Evolutionary conservation across 169 alveolate genomes (phyloP).

Genomic region (Plasmodium yoelii): DNA sequence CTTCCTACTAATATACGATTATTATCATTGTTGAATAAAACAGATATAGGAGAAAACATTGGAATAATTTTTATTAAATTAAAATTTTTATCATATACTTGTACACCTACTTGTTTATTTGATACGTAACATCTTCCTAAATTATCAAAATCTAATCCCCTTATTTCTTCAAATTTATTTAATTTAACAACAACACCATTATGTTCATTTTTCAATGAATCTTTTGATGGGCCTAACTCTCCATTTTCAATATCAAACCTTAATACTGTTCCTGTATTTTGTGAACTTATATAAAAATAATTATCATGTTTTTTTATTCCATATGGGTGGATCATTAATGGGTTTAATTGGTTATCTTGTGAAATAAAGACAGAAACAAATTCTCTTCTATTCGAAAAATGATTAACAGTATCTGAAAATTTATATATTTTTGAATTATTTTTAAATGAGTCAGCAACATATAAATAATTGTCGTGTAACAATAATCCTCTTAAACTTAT

Average conservation of each 20-base stretch:
- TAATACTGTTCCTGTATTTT: constrained; percentile 69
- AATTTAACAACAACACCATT: constrained; percentile 63
- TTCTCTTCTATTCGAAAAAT: constrained; percentile 66
- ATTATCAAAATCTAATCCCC: constrained; percentile 71
- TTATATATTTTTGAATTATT: constrained; percentile 60
- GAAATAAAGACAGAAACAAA: constrained; percentile 39
- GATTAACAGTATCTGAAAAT: constrained; percentile 34
- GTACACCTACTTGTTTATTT: constrained; percentile 74
- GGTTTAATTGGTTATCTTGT: constrained; percentile 39
- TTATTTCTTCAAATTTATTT: constrained; percentile 68
- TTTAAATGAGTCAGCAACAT: constrained; percentile 67
- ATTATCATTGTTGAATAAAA: constrained; percentile 40
- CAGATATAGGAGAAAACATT: constrained; percentile 72
- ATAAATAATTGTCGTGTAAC: constrained; percentile 22
- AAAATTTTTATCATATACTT: constrained; percentile 66
- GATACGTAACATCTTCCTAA: constrained; percentile 63
- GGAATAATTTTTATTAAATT: constrained; percentile 59
- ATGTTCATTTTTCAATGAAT: constrained; percentile 8
- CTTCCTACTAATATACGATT: constrained; percentile 73
- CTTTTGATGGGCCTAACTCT: constrained; percentile 13
- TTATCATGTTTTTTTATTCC: constrained; percentile 59
- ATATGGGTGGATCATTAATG: constrained; percentile 76
- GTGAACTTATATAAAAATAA: constrained; percentile 71
- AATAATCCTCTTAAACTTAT: constrained; percentile 74
- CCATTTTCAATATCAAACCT: constrained; percentile 43